Conservation (phyloP, 352 stramenopile species). For the Thalassiosira hispida region DNA sequence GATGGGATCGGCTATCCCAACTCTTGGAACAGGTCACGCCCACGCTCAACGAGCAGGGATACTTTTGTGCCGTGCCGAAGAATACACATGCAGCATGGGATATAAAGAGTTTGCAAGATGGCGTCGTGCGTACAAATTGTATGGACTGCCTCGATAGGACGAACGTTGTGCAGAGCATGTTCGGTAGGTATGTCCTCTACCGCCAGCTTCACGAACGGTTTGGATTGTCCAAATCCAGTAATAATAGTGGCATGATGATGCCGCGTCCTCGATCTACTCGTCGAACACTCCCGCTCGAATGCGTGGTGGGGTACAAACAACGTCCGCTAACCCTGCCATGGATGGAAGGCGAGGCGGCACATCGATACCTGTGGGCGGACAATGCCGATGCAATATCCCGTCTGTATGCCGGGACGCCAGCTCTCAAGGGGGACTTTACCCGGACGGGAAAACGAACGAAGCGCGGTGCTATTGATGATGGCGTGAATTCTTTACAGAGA, state of each 20-base stretch:
- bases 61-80: slow-evolving; percentile 63
- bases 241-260: slow-evolving; percentile 15
- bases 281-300: slow-evolving; percentile 49
- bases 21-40: slow-evolving; percentile 90
- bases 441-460: slow-evolving; percentile 93
- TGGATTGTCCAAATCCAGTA: slow-evolving; percentile 1
- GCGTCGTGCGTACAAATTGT: slow-evolving; percentile 96
- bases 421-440: slow-evolving; percentile 96
- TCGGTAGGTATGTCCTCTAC: slow-evolving; percentile 89
- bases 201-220: slow-evolving; percentile 86
- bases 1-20: slow-evolving; percentile 91
- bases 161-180: slow-evolving; percentile 96
- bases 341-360: slow-evolving; percentile 61
- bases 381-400: slow-evolving; percentile 94
- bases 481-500: slow-evolving; percentile 91
- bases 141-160: slow-evolving; percentile 98
- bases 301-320: slow-evolving; percentile 33
- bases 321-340: slow-evolving; percentile 67
- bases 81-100: slow-evolving; percentile 26
- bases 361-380: slow-evolving; percentile 91
- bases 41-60: slow-evolving; percentile 84
- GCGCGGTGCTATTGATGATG: slow-evolving; percentile 92
- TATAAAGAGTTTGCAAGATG: slow-evolving; percentile 85
- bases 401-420: slow-evolving; percentile 93
- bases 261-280: slow-evolving; percentile 67